These are phyloP conservation scores for Nannizziopsis barbatae DNA, from an alignment of 2,329 filamentous ascomycete genomes.

Conservation along the genomic window DNA sequence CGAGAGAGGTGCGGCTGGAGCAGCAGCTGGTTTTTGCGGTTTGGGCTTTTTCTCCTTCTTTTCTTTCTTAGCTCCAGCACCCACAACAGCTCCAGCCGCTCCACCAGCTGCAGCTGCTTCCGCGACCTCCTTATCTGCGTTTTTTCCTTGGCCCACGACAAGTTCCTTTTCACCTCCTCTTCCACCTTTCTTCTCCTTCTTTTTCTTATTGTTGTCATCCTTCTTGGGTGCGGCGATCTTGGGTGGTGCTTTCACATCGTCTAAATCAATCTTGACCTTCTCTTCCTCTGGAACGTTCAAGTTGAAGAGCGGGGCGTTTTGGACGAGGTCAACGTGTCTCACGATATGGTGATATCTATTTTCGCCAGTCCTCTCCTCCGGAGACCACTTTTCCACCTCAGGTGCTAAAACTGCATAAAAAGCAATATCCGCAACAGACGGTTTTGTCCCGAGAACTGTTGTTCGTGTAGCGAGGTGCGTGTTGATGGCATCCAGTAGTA, in stretches of 20 bases:
- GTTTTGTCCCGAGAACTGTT: slow-evolving; percentile 79
- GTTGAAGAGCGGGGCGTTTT: slow-evolving; percentile 65
- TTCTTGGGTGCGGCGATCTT: slow-evolving; percentile 83
- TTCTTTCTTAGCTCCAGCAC: slow-evolving; percentile 41
- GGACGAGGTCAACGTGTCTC: slow-evolving; percentile 84
- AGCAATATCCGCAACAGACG: slow-evolving; percentile 74
- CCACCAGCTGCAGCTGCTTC: slow-evolving; percentile 39
- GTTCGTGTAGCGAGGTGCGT: slow-evolving; percentile 77
- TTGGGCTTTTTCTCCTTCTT: slow-evolving; percentile 74
- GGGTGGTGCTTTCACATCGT: slow-evolving; percentile 76
- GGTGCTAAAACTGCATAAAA: slow-evolving; percentile 70
- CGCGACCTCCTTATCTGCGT: slow-evolving; percentile 37
- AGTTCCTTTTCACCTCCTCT: slow-evolving; percentile 24
- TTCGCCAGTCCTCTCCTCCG: slow-evolving; percentile 81
- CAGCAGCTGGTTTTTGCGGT: slow-evolving; percentile 53
- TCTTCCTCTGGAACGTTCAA: slow-evolving; percentile 58
- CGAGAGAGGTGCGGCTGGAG: slow-evolving; percentile 63
- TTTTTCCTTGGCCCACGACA: slow-evolving; percentile 30
- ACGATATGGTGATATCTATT: slow-evolving; percentile 84
- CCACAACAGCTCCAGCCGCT: slow-evolving; percentile 20
- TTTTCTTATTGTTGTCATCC: slow-evolving; percentile 97
- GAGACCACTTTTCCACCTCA: slow-evolving; percentile 63
- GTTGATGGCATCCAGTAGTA: slow-evolving; percentile 70
- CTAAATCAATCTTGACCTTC: slow-evolving; percentile 66
- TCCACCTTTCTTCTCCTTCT: slow-evolving; percentile 95